A percentile compares a stretch with the other conserved stretches of the same genome.
Evolutionary conservation across 2,329 filamentous ascomycete species (phyloP).

Genomic region (Penicillium sp.): DNA sequence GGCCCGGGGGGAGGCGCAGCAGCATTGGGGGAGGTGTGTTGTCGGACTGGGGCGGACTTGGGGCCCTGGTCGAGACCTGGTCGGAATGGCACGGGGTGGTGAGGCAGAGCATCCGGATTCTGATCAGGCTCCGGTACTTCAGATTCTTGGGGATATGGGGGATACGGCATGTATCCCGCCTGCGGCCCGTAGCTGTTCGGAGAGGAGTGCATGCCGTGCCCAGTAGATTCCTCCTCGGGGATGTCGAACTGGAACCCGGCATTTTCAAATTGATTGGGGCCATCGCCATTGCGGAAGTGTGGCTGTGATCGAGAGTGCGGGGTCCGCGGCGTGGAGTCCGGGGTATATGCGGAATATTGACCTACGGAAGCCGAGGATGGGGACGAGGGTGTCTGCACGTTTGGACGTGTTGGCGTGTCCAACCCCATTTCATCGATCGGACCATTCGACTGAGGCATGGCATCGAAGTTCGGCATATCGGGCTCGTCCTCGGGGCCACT

Average conservation of each 20-base stretch:
- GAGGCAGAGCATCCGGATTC: conserved; percentile 56
- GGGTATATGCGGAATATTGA: conserved; percentile 40
- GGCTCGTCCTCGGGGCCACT: conserved; percentile 48
- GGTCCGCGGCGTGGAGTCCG: conserved; percentile 25
- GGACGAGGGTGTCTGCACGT: conserved; percentile 25
- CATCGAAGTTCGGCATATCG: conserved; percentile 65
- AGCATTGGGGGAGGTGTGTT: conserved; percentile 50
- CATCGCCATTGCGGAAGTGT: conserved; percentile 36
- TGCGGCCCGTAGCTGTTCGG: conserved; percentile 18
- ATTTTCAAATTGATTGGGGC: conserved; percentile 39
- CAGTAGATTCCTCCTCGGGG: conserved; percentile 41
- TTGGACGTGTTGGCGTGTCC: conserved; percentile 31
- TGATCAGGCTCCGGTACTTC: conserved; percentile 30
- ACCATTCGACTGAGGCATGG: conserved; percentile 43
- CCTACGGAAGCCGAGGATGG: conserved; percentile 19
- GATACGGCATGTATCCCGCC: conserved; percentile 22
- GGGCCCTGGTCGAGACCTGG: conserved; percentile 48
- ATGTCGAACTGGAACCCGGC: conserved; percentile 71
- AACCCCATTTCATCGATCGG: conserved; percentile 37
- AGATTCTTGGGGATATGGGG: conserved; percentile 21
- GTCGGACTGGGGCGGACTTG: conserved; percentile 53
- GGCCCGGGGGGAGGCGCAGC: conserved; percentile 37
- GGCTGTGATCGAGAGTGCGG: conserved; percentile 47
- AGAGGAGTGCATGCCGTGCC: too few relatives aligned
- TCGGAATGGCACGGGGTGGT: conserved; percentile 56